These are phyloP conservation scores for Phaffia australis DNA, from an alignment of 768 basidiomycete species.

Conservation along the genomic window DNA sequence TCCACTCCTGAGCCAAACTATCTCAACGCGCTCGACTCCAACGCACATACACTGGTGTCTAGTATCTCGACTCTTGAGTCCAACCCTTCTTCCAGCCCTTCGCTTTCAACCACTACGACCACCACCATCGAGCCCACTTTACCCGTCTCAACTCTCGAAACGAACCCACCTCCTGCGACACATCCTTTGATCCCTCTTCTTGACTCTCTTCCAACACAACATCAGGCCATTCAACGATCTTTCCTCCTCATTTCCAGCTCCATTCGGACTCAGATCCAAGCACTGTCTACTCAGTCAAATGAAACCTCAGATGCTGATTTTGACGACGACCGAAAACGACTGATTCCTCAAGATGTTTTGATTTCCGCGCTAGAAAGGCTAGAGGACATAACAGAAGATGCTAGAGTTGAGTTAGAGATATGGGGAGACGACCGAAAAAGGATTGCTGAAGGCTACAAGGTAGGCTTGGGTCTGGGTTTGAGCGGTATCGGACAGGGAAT, in stretches of 20 bases:
- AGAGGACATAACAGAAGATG: slow-evolving; percentile 65
- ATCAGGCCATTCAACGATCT: slow-evolving; percentile 4
- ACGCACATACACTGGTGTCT: no score
- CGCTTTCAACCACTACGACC: no score
- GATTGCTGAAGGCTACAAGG: slow-evolving; percentile 49
- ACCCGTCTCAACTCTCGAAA: no score
- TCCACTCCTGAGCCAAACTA: no score
- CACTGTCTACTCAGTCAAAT: background rate
- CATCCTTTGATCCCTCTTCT: background rate
- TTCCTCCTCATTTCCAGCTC: slow-evolving; percentile 9
- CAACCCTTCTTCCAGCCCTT: no score
- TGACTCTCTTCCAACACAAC: background rate
- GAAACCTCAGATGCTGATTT: background rate
- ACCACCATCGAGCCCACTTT: no score
- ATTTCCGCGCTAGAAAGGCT: slow-evolving; percentile 51
- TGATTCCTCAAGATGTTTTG: slow-evolving; percentile 36
- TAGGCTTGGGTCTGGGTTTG: slow-evolving; percentile 40
- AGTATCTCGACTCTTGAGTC: no score
- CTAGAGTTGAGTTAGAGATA: slow-evolving; percentile 72
- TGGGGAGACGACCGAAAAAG: slow-evolving; percentile 61
- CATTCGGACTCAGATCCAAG: slow-evolving; percentile 7
- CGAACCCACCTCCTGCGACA: no score
- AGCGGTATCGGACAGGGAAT: slow-evolving; percentile 45
- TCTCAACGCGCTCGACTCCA: no score
- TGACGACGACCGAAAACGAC: background rate